These are phyloP conservation scores for Boechera stricta DNA, from an alignment of 345 rosid genomes.

Conservation along the genomic window DNA sequence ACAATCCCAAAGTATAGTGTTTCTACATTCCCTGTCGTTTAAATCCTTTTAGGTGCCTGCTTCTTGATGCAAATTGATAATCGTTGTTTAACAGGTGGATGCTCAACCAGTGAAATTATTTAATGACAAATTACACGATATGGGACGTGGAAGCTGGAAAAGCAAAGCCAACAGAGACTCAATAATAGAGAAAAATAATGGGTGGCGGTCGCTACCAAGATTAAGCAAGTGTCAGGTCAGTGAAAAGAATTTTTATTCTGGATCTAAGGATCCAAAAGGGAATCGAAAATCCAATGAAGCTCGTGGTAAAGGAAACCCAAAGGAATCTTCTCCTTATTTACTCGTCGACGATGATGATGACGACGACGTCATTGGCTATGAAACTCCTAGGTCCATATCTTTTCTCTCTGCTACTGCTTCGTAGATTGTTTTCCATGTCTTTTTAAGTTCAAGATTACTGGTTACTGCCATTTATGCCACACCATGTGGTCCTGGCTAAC, in stretches of 20 bases:
- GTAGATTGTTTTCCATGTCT: slow-evolving; percentile 1
- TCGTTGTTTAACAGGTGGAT: slow-evolving; percentile 53
- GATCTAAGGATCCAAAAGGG: slow-evolving; percentile 33
- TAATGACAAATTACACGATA: slow-evolving; percentile 42
- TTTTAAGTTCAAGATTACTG: background rate
- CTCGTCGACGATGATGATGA: slow-evolving; percentile 35
- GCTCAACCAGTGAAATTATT: slow-evolving; percentile 39
- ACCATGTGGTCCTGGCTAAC: background rate
- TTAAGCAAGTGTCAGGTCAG: slow-evolving; percentile 36
- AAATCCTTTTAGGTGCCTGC: slow-evolving; percentile 18
- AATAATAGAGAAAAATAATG: slow-evolving; percentile 39
- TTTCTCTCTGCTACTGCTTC: slow-evolving; percentile 2
- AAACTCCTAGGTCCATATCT: slow-evolving; percentile 36
- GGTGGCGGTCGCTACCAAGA: slow-evolving; percentile 51
- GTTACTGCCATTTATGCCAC: background rate
- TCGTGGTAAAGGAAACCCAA: slow-evolving; percentile 36
- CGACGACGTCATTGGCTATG: slow-evolving; percentile 14
- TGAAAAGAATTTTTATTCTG: slow-evolving; percentile 45
- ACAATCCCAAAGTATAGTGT: slow-evolving; percentile 57
- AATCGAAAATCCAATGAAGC: slow-evolving; percentile 14
- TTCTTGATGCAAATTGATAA: slow-evolving; percentile 24
- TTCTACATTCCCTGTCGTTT: slow-evolving; percentile 25
- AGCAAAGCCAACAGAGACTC: slow-evolving; percentile 41
- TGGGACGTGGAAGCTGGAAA: slow-evolving; percentile 43
- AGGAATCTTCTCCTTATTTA: slow-evolving; percentile 44